Base-by-base conservation (phyloP, 2,329 filamentous ascomycete species). In the Curvularia spicifera region DNA sequence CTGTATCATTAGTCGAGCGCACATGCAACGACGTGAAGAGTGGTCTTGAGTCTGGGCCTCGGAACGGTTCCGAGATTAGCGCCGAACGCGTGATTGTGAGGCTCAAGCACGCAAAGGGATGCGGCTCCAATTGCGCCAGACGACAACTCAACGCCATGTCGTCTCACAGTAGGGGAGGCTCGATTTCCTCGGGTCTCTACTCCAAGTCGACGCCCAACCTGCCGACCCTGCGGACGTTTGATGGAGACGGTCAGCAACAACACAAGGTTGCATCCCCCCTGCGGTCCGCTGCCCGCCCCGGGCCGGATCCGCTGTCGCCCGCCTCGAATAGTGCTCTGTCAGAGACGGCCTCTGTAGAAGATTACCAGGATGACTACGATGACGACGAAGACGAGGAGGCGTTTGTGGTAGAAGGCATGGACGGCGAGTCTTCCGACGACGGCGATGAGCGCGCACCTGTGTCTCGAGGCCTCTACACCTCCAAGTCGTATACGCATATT, bases 121-220 rank as follows among this genome's bases (percentile, higher is more conserved):
- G 50, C 51, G 53, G 44, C 43, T 35, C 20, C 29, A n/a, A 24
- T 49, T 48, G 45, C 40, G 40, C 56, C 45, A 56, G 22, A 42
- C 22, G n/a, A 39, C 35, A 47, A 29, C n/a, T 55, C 51, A 49
- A 69, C 68, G 57, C 66, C 68, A 80, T 80, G 79, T 70, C 79
- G 42, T 78, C 79, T 2, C 75, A 79, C 57, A 80, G 78, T 57
- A 75, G 79, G 77, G 79, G 79, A 43, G 67, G 59, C n/a, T 61
- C 66, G 4, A 66, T 77, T 2, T 78, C 78, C 24, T 48, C 69
- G n/a, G 77, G 76, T 24, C 72, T 80, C 54, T 78, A 80, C 53
- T 82, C 80, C 33, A 78, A 78, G 55, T 82, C 80, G 0, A 81
- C 80, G 2, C 80, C 81, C 5, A 81, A 81, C 54, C 70, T 82